phyloP scores from a whole-genome alignment of 2,329 filamentous ascomycete species.

The Hymenoscyphus scutula region DNA sequence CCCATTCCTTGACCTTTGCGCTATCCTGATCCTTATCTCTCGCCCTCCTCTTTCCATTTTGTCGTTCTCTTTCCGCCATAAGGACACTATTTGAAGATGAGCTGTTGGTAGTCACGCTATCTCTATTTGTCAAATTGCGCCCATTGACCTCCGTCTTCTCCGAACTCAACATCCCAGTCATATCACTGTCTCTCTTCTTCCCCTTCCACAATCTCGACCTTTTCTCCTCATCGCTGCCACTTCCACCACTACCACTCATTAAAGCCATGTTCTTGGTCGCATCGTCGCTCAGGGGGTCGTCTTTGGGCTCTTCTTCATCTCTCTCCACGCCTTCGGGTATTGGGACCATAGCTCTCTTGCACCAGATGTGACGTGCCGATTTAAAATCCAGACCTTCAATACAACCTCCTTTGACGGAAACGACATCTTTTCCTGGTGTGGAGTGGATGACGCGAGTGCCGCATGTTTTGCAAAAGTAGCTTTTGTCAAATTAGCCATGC shows the following conservation, averaged over 20 bases:
- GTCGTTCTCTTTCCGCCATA: background rate
- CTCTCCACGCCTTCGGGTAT: constrained; percentile 62
- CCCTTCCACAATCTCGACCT: background rate
- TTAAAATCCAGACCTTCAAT: constrained; percentile 61
- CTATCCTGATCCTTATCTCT: background rate
- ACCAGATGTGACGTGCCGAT: constrained; percentile 65
- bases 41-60: background rate
- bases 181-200: background rate
- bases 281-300: constrained; percentile 3
- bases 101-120: background rate
- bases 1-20: background rate
- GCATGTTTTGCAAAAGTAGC: constrained; percentile 64
- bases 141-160: background rate
- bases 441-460: constrained; percentile 64
- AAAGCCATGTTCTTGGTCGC: background rate
- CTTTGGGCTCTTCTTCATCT: constrained; percentile 50
- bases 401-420: constrained; percentile 67
- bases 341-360: constrained; percentile 61
- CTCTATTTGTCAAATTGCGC: background rate
- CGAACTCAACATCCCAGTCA: background rate
- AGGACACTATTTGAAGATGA: background rate
- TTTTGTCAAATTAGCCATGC: background rate
- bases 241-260: constrained; percentile 9
- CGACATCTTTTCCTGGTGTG: constrained; percentile 56
- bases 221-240: constrained; percentile 4